phyloP scores from a whole-genome alignment of 2,329 filamentous ascomycete species.

The Magnaporthales sp. region DNA sequence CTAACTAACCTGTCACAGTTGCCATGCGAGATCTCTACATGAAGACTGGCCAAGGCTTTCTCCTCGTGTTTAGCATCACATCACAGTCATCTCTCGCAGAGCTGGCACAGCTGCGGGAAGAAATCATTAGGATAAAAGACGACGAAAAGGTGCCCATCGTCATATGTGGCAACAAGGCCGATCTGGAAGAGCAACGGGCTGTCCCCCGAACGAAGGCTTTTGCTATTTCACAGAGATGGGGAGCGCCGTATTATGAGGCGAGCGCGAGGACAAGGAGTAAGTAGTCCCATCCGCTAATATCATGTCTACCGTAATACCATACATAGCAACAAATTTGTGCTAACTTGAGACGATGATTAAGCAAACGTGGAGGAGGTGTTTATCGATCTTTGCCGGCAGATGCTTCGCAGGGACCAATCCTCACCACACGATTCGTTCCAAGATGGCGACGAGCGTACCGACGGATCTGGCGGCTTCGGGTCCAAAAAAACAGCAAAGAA shows the following conservation, averaged over 20 bases:
- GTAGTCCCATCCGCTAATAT: conserved; percentile 12
- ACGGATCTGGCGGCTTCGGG: conserved; percentile 22
- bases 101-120: conserved; percentile 71
- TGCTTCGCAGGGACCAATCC: conserved; percentile 62
- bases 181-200: conserved; percentile 76
- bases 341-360: conserved; percentile 15
- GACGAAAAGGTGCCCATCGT: conserved; percentile 80
- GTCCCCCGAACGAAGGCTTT: conserved; percentile 75
- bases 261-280: conserved; percentile 67
- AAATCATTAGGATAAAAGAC: conserved; percentile 87
- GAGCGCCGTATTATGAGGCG: conserved; percentile 84
- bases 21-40: conserved; percentile 78
- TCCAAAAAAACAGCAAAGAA: conserved; percentile 22
- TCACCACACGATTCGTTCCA: conserved; percentile 24
- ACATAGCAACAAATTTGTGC: conserved; percentile 8
- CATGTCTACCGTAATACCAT: background rate
- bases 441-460: conserved; percentile 29
- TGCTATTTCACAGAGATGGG: conserved; percentile 78
- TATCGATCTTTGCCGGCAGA: conserved; percentile 73
- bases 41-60: conserved; percentile 86
- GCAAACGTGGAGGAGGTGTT: conserved; percentile 89
- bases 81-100: conserved; percentile 77
- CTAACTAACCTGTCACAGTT: conserved; percentile 26
- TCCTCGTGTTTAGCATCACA: conserved; percentile 87
- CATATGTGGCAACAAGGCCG: conserved; percentile 86